phyloP scores from a whole-genome alignment of 306 rosid species.

The Dalbergia cultrata region DNA sequence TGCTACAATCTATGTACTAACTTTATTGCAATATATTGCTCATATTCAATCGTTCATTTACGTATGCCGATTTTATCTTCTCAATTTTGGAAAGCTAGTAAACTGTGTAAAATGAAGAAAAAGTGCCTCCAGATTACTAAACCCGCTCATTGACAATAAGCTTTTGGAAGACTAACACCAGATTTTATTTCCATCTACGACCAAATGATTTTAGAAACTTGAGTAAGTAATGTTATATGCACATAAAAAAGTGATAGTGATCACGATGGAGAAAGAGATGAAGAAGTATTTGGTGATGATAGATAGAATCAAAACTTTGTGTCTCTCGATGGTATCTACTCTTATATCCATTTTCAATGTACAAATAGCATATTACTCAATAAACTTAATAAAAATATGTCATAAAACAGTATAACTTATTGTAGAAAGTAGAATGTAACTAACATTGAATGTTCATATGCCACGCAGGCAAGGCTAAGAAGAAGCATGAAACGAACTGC shows the following conservation, averaged over 20 bases:
- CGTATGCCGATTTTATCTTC: slow-evolving; percentile 2
- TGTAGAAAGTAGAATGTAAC: slow-evolving; percentile 12
- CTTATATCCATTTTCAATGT: too few species aligned
- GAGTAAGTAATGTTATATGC: too few species aligned
- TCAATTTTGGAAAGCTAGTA: not conserved
- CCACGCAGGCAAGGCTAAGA: slow-evolving; percentile 80
- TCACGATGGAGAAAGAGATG: too few species aligned
- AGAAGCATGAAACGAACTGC: slow-evolving; percentile 65
- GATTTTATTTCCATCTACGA: not conserved
- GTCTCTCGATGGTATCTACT: too few species aligned
- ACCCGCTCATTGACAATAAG: not conserved
- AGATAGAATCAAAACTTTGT: too few species aligned
- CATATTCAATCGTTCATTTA: slow-evolving; percentile 11
- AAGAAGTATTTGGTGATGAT: too few species aligned
- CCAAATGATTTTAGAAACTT: not conserved
- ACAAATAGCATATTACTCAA: not conserved
- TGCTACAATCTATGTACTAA: slow-evolving; percentile 80
- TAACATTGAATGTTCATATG: slow-evolving; percentile 32
- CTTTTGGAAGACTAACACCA: not conserved
- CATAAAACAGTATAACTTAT: not conserved
- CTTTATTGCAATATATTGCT: slow-evolving; percentile 9
- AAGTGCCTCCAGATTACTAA: slow-evolving; percentile 12
- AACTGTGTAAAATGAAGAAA: not conserved
- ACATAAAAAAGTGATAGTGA: too few species aligned
- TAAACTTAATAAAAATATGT: not conserved